phyloP scores from a whole-genome alignment of 2,329 filamentous ascomycete species.

The Nemania sp. region DNA sequence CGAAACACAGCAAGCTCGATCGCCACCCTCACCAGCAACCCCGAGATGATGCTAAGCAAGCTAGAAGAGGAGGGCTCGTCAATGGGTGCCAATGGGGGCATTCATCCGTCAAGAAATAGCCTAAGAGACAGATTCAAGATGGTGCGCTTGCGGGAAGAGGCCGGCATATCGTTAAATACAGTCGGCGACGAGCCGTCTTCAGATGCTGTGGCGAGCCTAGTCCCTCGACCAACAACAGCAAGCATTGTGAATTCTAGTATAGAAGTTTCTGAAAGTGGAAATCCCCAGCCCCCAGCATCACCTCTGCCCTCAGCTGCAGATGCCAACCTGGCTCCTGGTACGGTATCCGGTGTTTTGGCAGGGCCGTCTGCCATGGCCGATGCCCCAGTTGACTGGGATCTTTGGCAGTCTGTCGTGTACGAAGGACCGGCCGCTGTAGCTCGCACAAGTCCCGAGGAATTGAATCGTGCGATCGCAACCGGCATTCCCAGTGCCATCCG shows the following conservation, averaged over 20 bases:
- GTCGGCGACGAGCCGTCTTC: slow-evolving; percentile 57
- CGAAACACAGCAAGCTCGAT: slow-evolving; percentile 81
- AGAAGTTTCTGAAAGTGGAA: slow-evolving; percentile 34
- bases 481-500: slow-evolving; percentile 94
- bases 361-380: slow-evolving; percentile 73
- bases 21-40: slow-evolving; percentile 76
- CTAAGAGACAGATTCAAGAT: slow-evolving; percentile 79
- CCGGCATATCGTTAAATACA: slow-evolving; percentile 54
- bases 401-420: slow-evolving; percentile 96
- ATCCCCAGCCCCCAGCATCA: slow-evolving; percentile 42
- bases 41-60: slow-evolving; percentile 76
- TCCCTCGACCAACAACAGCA: slow-evolving; percentile 21
- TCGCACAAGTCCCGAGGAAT: slow-evolving; percentile 82
- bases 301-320: slow-evolving; percentile 68
- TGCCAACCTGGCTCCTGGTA: slow-evolving; percentile 76
- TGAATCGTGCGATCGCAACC: slow-evolving; percentile 87
- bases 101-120: slow-evolving; percentile 60
- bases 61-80: slow-evolving; percentile 72
- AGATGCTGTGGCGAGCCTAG: slow-evolving; percentile 38
- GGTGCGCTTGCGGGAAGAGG: slow-evolving; percentile 74
- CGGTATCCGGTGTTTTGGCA: slow-evolving; percentile 77
- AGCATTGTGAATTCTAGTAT: slow-evolving; percentile 32
- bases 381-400: slow-evolving; percentile 91
- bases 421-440: slow-evolving; percentile 89
- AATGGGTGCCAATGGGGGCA: slow-evolving; percentile 47